Evolutionary conservation across 169 alveolate species (phyloP).

Genomic region (Cystoisospora suis): DNA sequence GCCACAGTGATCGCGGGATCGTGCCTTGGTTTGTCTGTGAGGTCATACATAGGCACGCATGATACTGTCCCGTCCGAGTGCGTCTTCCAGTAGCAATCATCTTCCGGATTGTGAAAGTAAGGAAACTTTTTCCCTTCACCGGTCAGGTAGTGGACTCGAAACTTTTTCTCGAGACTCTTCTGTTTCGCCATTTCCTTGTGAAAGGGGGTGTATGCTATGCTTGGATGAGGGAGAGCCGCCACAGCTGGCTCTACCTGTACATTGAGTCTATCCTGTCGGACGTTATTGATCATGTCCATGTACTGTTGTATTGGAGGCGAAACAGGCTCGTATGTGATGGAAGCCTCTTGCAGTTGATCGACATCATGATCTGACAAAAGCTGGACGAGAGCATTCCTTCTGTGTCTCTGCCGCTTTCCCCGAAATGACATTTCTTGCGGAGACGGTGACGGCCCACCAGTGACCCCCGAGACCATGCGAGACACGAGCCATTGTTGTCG

Average conservation of each 20-base stretch:
- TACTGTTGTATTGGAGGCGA: background rate
- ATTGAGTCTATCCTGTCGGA: background rate
- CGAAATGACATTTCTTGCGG: background rate
- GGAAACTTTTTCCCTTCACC: background rate
- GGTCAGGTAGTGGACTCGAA: slow-evolving; percentile 35
- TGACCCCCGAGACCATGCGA: background rate
- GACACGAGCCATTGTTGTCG: background rate
- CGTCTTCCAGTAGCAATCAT: slow-evolving; percentile 23
- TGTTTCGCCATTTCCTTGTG: slow-evolving; percentile 22
- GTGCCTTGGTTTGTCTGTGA: background rate
- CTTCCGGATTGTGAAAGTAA: background rate
- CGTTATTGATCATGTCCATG: slow-evolving; percentile 25
- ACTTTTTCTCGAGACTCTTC: slow-evolving; percentile 13
- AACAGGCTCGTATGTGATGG: background rate
- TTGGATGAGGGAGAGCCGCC: slow-evolving; percentile 19
- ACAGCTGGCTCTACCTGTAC: background rate
- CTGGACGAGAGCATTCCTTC: background rate
- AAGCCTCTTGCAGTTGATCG: background rate
- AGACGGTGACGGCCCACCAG: background rate
- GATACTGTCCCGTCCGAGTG: background rate
- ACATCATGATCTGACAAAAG: background rate
- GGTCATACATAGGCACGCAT: background rate
- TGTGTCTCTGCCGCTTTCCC: background rate
- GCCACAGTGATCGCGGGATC: slow-evolving; percentile 10
- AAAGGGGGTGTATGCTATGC: slow-evolving; percentile 22